Base-by-base conservation (phyloP, 352 stramenopile species). In the Phytophthora multivora region DNA sequence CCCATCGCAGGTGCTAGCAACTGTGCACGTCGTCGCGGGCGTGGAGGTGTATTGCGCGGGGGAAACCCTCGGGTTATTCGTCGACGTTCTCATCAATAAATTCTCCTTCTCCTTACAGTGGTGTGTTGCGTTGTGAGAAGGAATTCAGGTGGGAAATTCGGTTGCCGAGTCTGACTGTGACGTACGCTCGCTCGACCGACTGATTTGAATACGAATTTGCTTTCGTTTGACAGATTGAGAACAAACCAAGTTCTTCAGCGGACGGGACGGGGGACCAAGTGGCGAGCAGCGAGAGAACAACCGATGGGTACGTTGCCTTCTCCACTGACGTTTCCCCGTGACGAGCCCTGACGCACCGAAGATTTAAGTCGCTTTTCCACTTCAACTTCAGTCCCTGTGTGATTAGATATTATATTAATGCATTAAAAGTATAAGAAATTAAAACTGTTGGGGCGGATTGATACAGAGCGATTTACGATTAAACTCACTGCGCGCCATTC, bases 301-400 rank as follows among this genome's bases (percentile, higher is more conserved):
- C 15, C 36, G 50, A 48, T 52, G 50, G 25, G 23, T 30, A 31
- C 35, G 3, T 10, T 39, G 36, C 23, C 5, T 45, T 38, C 11
- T 26, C 46, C n/a, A 31, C 18, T 40, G 36, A 25, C 38, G 51
- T 58, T 19, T 31, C 9, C 15, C 18, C 19, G 41, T 64, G 64
- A 72, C 64, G 50, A 64, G 35, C 35, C 26, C 33, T 43, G 61
- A 65, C 61, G 54, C 59, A 23, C 21, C 21, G 21, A 4, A 57
- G 25, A n/a, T 11, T 26, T 56, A 56, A 46, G 49, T 56, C 49
- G 48, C 33, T 56, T 56, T 55, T 46, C 9, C 49, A 38, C 49
- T 45, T 56, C 33, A 56, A 46, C 49, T 56, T 46, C 23, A 33
- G 26, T 23, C 28, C n/a, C n/a, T n/a, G n/a, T n/a, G n/a, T n/a